A percentile compares a stretch with the other conserved stretches of the same genome.
These are phyloP conservation scores for Pythium aristosporum DNA, from an alignment of 352 stramenopile genomes.

Conservation along the genomic window DNA sequence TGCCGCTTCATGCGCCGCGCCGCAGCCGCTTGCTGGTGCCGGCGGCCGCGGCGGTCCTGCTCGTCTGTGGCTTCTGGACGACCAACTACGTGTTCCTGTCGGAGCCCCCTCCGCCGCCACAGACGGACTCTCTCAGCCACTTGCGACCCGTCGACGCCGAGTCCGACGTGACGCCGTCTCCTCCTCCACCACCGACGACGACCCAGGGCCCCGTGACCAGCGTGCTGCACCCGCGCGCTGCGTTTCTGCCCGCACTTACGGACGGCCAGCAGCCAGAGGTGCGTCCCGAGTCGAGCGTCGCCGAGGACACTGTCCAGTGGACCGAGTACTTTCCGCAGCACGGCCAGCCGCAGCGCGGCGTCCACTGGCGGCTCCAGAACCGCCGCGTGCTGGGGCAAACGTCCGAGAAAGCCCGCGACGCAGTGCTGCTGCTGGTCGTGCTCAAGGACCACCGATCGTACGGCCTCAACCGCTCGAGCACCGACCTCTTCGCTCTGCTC, in stretches of 20 bases:
- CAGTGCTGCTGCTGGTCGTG: slow-evolving; percentile 30
- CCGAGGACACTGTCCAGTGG: background rate
- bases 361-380: slow-evolving; percentile 16
- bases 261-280: background rate
- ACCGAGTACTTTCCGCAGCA: slow-evolving; percentile 16
- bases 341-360: background rate
- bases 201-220: background rate
- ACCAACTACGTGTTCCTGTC: background rate
- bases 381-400: background rate
- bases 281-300: background rate
- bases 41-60: background rate
- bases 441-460: slow-evolving; percentile 34
- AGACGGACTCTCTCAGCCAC: background rate
- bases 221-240: background rate
- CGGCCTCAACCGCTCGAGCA: slow-evolving; percentile 26
- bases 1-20: background rate
- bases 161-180: background rate
- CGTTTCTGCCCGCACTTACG: background rate
- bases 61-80: background rate
- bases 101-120: background rate
- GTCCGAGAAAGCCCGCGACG: slow-evolving; percentile 4
- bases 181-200: background rate
- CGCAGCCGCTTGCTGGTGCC: background rate
- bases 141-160: background rate
- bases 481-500: slow-evolving; percentile 35